Conservation (phyloP, 805 yeast genomes). For the Ogataea ganodermae region DNA sequence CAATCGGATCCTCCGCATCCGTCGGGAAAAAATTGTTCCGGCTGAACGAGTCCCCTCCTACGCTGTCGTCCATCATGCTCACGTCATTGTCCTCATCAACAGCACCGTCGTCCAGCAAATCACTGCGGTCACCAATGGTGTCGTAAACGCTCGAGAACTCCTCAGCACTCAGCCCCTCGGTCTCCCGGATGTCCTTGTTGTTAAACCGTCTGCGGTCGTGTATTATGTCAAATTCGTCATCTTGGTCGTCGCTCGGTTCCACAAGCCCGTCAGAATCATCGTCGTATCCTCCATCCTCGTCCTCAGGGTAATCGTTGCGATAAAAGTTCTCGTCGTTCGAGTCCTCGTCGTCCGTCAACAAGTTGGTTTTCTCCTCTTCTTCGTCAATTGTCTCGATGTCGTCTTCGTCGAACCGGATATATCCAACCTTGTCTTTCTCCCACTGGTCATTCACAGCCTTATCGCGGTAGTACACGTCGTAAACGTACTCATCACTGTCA, state of each 20-base stretch:
- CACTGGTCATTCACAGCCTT: constrained; percentile 47
- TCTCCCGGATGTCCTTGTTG: constrained; percentile 28
- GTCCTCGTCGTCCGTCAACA: constrained; percentile 69
- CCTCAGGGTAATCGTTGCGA: constrained; percentile 92
- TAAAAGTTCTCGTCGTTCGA: constrained; percentile 92
- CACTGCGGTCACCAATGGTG: constrained; percentile 18
- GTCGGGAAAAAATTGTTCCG: constrained; percentile 57
- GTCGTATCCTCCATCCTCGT: constrained; percentile 67
- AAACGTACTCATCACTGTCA: constrained; percentile 67
- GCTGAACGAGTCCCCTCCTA: constrained; percentile 26
- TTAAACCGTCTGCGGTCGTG: constrained; percentile 36
- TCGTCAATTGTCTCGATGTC: constrained; percentile 40
- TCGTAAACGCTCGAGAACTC: constrained; percentile 39
- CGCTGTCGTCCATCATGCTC: constrained; percentile 13
- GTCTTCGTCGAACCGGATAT: constrained; percentile 57
- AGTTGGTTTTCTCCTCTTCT: constrained; percentile 36
- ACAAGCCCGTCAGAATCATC: constrained; percentile 28
- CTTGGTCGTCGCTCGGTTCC: constrained; percentile 42
- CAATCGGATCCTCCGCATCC: constrained; percentile 61
- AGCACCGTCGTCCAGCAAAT: constrained; percentile 15
- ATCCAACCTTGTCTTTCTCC: constrained; percentile 47
- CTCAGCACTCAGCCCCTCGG: constrained; percentile 32
- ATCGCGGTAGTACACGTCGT: constrained; percentile 81
- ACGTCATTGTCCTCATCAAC: constrained; percentile 21
- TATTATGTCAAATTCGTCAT: constrained; percentile 37